These are phyloP conservation scores for Aureobasidium sp. DNA, from an alignment of 2,329 filamentous ascomycete species.

Conservation along the genomic window DNA sequence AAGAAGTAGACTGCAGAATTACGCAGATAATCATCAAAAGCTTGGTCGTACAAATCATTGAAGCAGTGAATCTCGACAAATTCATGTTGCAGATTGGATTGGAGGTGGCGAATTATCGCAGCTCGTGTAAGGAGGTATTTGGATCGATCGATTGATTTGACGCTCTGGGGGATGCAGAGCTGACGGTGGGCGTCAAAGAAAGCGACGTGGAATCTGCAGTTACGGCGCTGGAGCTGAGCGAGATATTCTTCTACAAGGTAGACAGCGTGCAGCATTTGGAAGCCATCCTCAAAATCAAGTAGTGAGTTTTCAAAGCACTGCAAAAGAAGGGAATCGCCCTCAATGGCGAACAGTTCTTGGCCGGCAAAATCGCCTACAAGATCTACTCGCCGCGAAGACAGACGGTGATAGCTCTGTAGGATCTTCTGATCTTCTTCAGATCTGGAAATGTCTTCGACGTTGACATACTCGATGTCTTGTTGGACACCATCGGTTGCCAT, in stretches of 20 bases:
- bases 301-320: slow-evolving; percentile 54
- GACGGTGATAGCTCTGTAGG: slow-evolving; percentile 30
- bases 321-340: slow-evolving; percentile 63
- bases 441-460: slow-evolving; percentile 2
- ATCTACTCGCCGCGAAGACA: slow-evolving; percentile 46
- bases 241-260: slow-evolving; percentile 62
- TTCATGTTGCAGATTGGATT: slow-evolving; percentile 29
- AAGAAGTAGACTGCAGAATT: slow-evolving; percentile 55
- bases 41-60: slow-evolving; percentile 25
- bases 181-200: slow-evolving; percentile 55
- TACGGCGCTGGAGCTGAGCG: slow-evolving; percentile 49
- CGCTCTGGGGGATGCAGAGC: slow-evolving; percentile 47
- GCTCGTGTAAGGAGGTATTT: slow-evolving; percentile 57
- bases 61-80: slow-evolving; percentile 29
- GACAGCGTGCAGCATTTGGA: slow-evolving; percentile 63
- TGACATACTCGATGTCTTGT: slow-evolving; percentile 12
- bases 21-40: slow-evolving; percentile 50
- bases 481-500: slow-evolving; percentile 6
- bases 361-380: slow-evolving; percentile 70
- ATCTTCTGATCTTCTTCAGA: neutral
- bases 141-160: slow-evolving; percentile 25
- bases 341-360: slow-evolving; percentile 62
- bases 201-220: slow-evolving; percentile 62
- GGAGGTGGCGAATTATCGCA: slow-evolving; percentile 57
- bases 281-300: slow-evolving; percentile 59